A percentile compares a stretch with the other conserved stretches of the same genome.
These are phyloP conservation scores for Colletotrichum sp. DNA, from an alignment of 2,329 filamentous ascomycete species.

Conservation along the genomic window DNA sequence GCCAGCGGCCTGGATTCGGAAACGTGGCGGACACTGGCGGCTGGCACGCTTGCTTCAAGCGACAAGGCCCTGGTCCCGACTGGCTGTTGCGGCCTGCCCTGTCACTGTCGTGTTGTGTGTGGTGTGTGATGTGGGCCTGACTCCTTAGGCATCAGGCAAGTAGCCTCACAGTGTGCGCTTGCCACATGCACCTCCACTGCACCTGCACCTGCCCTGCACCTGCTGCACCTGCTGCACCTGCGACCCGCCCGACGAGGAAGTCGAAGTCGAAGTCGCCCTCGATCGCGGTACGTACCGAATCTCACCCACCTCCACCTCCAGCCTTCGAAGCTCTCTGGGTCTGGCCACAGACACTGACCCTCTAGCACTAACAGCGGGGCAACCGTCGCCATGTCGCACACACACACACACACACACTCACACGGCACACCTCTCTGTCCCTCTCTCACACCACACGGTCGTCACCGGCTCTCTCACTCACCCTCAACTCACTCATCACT, in stretches of 20 bases:
- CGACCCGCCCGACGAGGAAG: conserved; percentile 5
- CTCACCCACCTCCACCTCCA: background rate
- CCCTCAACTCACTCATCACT: background rate
- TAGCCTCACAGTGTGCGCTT: conserved; percentile 5
- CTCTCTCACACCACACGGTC: background rate
- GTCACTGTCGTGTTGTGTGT: background rate
- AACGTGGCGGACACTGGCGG: conserved; percentile 11
- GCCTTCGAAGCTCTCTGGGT: background rate
- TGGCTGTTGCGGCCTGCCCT: background rate
- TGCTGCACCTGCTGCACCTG: background rate
- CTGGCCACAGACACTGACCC: conserved; percentile 2
- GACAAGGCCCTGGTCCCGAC: background rate
- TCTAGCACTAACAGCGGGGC: conserved; percentile 16
- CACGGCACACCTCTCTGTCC: background rate
- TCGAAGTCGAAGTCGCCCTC: background rate
- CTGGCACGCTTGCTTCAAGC: conserved; percentile 19
- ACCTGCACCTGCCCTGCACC: background rate
- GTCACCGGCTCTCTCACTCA: background rate
- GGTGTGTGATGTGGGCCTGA: background rate
- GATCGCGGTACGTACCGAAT: background rate
- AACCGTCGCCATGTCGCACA: background rate
- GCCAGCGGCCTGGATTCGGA: conserved; percentile 16
- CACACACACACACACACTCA: background rate
- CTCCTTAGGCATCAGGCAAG: background rate
- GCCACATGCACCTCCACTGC: background rate